Conservation (phyloP, 139 green algal genomes). For the Chlamydomonas sp. region DNA sequence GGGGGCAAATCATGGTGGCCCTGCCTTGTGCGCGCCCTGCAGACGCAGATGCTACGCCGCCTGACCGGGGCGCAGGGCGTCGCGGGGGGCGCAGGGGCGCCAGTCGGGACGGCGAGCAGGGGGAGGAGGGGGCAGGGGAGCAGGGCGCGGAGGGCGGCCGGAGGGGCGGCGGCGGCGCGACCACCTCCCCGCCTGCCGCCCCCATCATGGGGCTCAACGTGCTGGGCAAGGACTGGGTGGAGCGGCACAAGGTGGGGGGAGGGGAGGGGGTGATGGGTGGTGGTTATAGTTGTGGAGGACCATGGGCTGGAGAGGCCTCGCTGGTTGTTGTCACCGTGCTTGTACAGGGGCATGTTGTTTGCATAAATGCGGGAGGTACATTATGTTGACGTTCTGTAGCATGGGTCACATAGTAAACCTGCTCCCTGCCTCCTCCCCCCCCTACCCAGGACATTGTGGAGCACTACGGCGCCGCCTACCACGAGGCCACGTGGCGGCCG, state of each 20-base stretch:
- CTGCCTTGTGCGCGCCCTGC: no score
- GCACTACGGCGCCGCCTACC: conserved; percentile 57
- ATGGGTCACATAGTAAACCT: neutral
- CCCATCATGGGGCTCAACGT: conserved; percentile 4
- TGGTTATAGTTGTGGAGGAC: no score
- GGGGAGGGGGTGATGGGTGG: neutral
- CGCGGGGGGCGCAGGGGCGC: no score
- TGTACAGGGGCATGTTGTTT: no score
- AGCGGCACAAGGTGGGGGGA: conserved; percentile 59
- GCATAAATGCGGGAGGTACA: neutral
- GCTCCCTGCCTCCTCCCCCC: neutral
- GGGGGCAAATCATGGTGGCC: no score
- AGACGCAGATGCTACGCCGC: no score
- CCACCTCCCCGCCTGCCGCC: neutral
- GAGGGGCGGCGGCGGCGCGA: neutral
- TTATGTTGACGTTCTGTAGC: no score
- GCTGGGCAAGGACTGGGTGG: conserved; percentile 67
- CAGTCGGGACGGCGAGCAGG: no score
- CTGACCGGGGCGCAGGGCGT: no score
- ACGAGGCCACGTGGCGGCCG: conserved; percentile 57
- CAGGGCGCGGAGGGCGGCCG: neutral
- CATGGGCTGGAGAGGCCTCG: no score
- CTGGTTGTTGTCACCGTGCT: neutral
- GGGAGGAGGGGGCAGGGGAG: no score
- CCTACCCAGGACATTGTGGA: conserved; percentile 55